Percentiles rank a stretch among this genome's conserved stretches.
Evolutionary conservation across 495 filamentous ascomycete species (phyloP).

Genomic region (Aspergillus sclerotioniger): DNA sequence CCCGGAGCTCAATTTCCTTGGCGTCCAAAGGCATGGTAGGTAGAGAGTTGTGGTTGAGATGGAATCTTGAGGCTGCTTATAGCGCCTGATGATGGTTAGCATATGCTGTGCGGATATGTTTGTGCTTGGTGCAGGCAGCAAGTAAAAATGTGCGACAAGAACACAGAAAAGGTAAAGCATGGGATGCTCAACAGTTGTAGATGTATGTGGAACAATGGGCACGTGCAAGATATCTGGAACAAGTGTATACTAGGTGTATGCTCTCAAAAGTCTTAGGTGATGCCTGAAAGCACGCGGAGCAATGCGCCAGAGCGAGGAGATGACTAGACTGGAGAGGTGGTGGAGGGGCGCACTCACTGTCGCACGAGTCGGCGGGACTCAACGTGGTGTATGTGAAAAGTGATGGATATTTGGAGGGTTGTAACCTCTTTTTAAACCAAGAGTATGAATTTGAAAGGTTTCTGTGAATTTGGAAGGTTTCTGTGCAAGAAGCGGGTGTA

Average conservation of each 20-base stretch:
- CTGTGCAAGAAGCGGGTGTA: not conserved
- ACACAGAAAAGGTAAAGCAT: no score
- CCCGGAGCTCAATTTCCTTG: slow-evolving; percentile 70
- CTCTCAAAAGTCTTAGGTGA: no score
- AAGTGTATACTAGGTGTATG: no score
- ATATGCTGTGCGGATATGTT: no score
- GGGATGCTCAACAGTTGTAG: no score
- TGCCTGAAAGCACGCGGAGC: no score
- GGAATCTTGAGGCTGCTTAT: no score
- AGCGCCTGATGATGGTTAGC: no score
- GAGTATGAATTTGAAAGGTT: not conserved
- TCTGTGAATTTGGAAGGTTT: not conserved
- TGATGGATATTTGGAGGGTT: not conserved
- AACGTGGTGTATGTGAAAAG: not conserved
- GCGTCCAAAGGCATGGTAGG: slow-evolving; percentile 63
- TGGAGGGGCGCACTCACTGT: not conserved
- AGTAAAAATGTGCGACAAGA: no score
- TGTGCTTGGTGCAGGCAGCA: no score
- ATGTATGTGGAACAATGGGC: no score
- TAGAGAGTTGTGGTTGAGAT: not conserved
- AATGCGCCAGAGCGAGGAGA: not conserved
- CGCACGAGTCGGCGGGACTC: slow-evolving; percentile 6
- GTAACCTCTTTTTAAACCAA: not conserved
- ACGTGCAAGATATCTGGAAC: no score
- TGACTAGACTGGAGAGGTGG: not conserved